Conservation (phyloP, 768 basidiomycete genomes). For the Cystofilobasidium bisporidii region DNA sequence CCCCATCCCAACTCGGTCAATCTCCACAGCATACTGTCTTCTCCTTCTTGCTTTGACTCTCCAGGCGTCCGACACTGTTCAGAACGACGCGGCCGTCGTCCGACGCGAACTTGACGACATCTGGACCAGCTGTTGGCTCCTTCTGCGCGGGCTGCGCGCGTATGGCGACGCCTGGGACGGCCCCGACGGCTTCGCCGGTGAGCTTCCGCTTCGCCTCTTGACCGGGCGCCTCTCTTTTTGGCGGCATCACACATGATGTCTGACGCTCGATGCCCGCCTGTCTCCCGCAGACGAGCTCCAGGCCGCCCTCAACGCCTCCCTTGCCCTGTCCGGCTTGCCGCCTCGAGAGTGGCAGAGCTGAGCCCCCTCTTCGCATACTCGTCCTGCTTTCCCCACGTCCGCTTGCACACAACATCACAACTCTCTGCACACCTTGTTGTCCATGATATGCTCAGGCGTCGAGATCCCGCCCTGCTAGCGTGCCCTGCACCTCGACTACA, state of each 20-base stretch:
- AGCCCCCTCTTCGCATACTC: no score
- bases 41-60: not conserved
- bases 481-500: no score
- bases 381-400: no score
- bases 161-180: not conserved
- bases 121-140: not conserved
- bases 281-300: not conserved
- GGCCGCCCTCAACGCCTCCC: constrained; percentile 1
- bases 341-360: not conserved
- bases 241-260: no score
- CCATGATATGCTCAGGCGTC: no score
- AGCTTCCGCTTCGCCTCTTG: not conserved
- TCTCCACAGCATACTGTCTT: not conserved
- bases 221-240: no score
- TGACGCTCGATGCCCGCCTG: no score
- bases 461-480: no score
- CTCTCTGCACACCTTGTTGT: no score
- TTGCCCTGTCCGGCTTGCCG: not conserved
- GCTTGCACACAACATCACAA: no score
- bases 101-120: not conserved
- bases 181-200: not conserved
- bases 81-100: not conserved
- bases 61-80: not conserved
- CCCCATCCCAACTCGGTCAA: not conserved
- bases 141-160: not conserved